Evolutionary conservation across 2,329 filamentous ascomycete species (phyloP).

Genomic region (Fusarium floridanum): DNA sequence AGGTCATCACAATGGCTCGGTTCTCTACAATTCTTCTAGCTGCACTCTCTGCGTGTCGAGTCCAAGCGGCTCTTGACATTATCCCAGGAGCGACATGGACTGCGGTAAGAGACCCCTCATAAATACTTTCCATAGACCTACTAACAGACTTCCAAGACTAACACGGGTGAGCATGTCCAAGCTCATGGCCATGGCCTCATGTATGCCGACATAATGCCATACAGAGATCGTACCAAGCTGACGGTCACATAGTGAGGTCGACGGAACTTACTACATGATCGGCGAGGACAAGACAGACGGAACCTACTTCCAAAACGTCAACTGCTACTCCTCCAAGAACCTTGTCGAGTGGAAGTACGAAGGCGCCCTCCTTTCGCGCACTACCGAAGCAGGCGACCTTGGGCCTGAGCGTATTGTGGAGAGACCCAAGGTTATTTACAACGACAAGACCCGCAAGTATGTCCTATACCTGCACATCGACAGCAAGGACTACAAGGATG

Average conservation of each 20-base stretch:
- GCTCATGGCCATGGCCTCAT: conserved; percentile 76
- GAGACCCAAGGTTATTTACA: conserved; percentile 77
- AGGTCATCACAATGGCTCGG: conserved; percentile 3
- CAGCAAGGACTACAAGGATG: conserved; percentile 70
- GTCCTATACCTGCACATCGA: conserved; percentile 81
- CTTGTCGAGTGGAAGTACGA: conserved; percentile 74
- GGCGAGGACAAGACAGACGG: conserved; percentile 78
- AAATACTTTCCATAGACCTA: too few relatives aligned
- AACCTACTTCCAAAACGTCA: conserved; percentile 71
- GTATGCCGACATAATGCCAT: conserved; percentile 43
- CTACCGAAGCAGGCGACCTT: conserved; percentile 59
- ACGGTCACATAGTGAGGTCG: conserved; percentile 49
- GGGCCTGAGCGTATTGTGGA: conserved; percentile 74
- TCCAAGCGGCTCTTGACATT: conserved; percentile 48
- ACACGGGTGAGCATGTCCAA: conserved; percentile 69
- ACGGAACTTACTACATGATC: conserved; percentile 73
- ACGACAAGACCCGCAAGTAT: conserved; percentile 72
- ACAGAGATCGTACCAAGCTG: too few relatives aligned
- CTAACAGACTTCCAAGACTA: conserved; percentile 42
- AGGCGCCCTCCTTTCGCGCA: conserved; percentile 68
- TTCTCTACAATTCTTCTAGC: conserved; percentile 14
- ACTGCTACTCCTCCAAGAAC: conserved; percentile 75
- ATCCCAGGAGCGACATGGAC: conserved; percentile 63
- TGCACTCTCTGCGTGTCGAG: conserved; percentile 12
- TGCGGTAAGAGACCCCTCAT: conserved; percentile 46